phyloP scores from a whole-genome alignment of 2,329 filamentous ascomycete genomes.

The Thermochaetoides dissita region DNA sequence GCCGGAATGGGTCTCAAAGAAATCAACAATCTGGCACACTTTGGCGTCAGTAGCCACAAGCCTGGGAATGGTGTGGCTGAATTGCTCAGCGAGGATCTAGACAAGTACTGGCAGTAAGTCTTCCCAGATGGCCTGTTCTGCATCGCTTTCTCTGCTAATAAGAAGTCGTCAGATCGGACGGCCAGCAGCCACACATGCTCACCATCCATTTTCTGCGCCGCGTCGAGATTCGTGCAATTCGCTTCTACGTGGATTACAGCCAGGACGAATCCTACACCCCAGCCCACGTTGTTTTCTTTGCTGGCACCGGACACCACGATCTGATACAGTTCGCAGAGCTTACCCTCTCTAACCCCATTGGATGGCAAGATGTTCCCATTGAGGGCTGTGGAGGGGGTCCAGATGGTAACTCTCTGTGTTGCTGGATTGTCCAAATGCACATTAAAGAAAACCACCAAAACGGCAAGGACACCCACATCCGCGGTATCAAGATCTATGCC shows the following conservation, averaged over 20 bases:
- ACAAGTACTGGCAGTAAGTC: slow-evolving; percentile 64
- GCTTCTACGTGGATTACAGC: slow-evolving; percentile 81
- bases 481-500: slow-evolving; percentile 76
- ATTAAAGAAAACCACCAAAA: slow-evolving; percentile 97
- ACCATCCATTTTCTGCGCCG: slow-evolving; percentile 74
- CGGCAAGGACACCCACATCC: slow-evolving; percentile 95
- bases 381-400: slow-evolving; percentile 40
- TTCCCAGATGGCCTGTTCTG: background rate
- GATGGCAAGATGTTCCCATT: slow-evolving; percentile 77
- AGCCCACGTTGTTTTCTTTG: slow-evolving; percentile 77
- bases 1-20: slow-evolving; percentile 54
- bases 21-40: slow-evolving; percentile 70
- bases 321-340: slow-evolving; percentile 77
- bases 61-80: slow-evolving; percentile 67
- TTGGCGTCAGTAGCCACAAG: slow-evolving; percentile 71
- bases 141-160: background rate
- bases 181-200: slow-evolving; percentile 67
- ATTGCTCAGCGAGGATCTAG: slow-evolving; percentile 58
- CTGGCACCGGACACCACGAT: slow-evolving; percentile 83
- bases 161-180: slow-evolving; percentile 48
- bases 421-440: slow-evolving; percentile 79
- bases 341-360: slow-evolving; percentile 62
- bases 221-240: slow-evolving; percentile 62
- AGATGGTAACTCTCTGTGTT: slow-evolving; percentile 63
- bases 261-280: slow-evolving; percentile 95